Evolutionary conservation across 495 filamentous ascomycete genomes (phyloP).

Genomic region (Cairneyella variabilis): DNA sequence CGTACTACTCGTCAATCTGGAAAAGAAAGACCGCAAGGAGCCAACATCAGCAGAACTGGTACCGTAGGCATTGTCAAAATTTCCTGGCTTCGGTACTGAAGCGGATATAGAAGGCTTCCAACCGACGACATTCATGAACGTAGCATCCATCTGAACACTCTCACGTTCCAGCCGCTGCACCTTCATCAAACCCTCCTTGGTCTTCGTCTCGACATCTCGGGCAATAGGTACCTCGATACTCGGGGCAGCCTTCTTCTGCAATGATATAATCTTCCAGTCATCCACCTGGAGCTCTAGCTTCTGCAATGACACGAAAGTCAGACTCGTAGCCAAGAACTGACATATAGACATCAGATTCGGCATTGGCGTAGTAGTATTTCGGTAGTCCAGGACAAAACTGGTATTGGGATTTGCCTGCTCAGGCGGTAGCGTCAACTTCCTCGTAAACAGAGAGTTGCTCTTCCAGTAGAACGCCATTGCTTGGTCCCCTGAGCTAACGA

Average conservation of each 20-base stretch:
- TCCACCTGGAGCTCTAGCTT: conserved; percentile 88
- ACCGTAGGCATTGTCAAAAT: conserved; percentile 22
- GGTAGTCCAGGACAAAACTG: conserved; percentile 87
- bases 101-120: conserved; percentile 62
- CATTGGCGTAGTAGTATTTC: conserved; percentile 78
- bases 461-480: conserved; percentile 99
- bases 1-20: conserved; percentile 54
- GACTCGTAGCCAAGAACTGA: conserved; percentile 88
- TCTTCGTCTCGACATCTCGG: conserved; percentile 72
- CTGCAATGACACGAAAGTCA: conserved; percentile 91
- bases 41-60: conserved; percentile 35
- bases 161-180: conserved; percentile 69
- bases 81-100: conserved; percentile 22
- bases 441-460: conserved; percentile 87
- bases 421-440: conserved; percentile 65
- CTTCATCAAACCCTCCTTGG: conserved; percentile 81
- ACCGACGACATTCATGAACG: conserved; percentile 83
- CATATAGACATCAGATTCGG: conserved; percentile 80
- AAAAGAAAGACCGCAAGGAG: conserved; percentile 78
- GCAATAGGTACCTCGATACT: conserved; percentile 69
- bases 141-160: conserved; percentile 84
- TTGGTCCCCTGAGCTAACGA: conserved; percentile 83
- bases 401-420: conserved; percentile 64
- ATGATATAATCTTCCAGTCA: conserved; percentile 69
- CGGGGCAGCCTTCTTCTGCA: conserved; percentile 82